Evolutionary conservation across 495 filamentous ascomycete species (phyloP).

Genomic region (Apiosordaria backusii): DNA sequence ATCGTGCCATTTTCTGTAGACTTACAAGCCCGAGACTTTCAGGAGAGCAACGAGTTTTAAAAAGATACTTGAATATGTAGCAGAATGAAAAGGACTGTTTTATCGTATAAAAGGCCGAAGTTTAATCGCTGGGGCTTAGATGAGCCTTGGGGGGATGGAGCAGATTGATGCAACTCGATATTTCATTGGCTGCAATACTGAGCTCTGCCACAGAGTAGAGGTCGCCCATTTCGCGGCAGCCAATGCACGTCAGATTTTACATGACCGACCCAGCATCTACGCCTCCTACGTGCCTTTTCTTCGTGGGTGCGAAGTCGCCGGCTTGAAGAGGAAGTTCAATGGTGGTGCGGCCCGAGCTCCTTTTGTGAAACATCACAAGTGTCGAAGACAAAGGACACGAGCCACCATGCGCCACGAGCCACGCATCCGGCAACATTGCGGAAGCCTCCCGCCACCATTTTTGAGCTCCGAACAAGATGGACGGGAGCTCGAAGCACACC

Average conservation of each 20-base stretch:
- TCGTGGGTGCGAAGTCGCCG: too few species aligned
- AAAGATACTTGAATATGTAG: too few species aligned
- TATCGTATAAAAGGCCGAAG: neutral
- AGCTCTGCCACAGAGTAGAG: neutral
- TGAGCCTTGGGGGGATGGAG: neutral
- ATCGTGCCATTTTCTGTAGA: too few species aligned
- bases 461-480: neutral
- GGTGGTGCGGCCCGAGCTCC: constrained; percentile 15
- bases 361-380: neutral
- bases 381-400: neutral
- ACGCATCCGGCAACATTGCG: neutral
- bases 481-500: neutral
- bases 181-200: neutral
- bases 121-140: neutral
- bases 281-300: neutral
- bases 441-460: neutral
- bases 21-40: too few species aligned
- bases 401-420: neutral
- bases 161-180: neutral
- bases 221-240: neutral
- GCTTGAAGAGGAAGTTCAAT: neutral
- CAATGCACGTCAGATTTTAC: neutral
- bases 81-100: too few species aligned
- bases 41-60: too few species aligned
- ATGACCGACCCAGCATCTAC: neutral